Percentiles rank a stretch among this genome's conserved stretches.
Conservation (phyloP, 2,329 filamentous ascomycete genomes). For the Colletotrichum liriopes region DNA sequence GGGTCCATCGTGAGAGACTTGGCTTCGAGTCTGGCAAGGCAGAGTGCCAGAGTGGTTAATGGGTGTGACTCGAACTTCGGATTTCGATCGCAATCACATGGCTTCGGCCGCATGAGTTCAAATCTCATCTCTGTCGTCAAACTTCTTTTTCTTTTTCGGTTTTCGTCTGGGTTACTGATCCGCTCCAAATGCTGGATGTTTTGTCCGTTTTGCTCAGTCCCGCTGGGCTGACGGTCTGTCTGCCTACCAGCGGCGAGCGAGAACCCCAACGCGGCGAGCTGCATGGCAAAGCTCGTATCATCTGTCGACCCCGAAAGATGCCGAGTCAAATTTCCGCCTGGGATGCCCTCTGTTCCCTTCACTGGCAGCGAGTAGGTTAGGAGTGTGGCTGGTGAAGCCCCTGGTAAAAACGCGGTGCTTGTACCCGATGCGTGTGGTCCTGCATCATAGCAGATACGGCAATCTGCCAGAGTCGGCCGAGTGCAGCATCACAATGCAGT, state of each 20-base stretch:
- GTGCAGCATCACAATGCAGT: constrained; percentile 39
- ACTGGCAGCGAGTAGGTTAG: background rate
- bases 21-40: background rate
- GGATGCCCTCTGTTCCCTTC: background rate
- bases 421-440: background rate
- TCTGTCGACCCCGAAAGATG: background rate
- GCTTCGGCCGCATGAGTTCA: constrained; percentile 31
- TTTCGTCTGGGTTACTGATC: background rate
- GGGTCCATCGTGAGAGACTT: background rate
- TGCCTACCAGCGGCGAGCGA: too few relatives aligned
- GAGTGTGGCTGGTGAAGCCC: constrained; percentile 26
- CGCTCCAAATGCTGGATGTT: background rate
- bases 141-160: background rate
- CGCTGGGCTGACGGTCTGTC: background rate
- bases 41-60: constrained; percentile 31
- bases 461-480: constrained; percentile 32
- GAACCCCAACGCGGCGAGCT: background rate
- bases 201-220: background rate
- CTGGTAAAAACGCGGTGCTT: too few relatives aligned
- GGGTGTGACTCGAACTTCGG: constrained; percentile 23
- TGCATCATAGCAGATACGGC: constrained; percentile 9
- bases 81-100: constrained; percentile 22
- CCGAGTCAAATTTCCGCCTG: background rate
- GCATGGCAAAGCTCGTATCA: constrained; percentile 25
- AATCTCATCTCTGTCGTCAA: constrained; percentile 21